These are phyloP conservation scores for Scleromitrula shiraiana DNA, from an alignment of 2,329 filamentous ascomycete species.

Conservation along the genomic window DNA sequence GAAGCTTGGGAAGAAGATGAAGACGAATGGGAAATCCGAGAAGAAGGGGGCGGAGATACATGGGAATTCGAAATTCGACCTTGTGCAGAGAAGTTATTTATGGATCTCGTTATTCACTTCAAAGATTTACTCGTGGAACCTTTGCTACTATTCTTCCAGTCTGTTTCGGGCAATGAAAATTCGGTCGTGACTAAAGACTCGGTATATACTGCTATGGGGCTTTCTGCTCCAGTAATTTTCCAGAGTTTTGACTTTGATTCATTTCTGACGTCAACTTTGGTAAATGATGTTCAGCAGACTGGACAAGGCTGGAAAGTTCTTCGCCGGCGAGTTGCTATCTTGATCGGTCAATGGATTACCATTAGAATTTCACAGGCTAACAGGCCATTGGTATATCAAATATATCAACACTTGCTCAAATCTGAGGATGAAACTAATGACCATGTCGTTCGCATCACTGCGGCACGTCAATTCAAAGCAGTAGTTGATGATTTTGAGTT, in stretches of 20 bases:
- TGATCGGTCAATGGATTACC: conserved; percentile 83
- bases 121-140: conserved; percentile 74
- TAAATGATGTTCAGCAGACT: conserved; percentile 64
- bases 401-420: conserved; percentile 81
- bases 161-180: conserved; percentile 53
- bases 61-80: conserved; percentile 91
- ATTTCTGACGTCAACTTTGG: conserved; percentile 67
- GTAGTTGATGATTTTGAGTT: conserved; percentile 84
- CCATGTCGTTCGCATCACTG: conserved; percentile 83
- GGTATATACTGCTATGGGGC: conserved; percentile 85
- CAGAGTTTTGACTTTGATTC: conserved; percentile 74
- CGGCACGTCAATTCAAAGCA: conserved; percentile 73
- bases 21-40: conserved; percentile 88
- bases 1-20: conserved; percentile 91
- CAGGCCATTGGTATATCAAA: conserved; percentile 71
- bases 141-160: conserved; percentile 73
- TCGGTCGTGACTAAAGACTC: conserved; percentile 86
- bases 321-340: conserved; percentile 77
- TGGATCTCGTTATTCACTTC: conserved; percentile 84
- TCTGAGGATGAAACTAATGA: conserved; percentile 74
- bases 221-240: conserved; percentile 70
- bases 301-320: conserved; percentile 67
- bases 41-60: conserved; percentile 75
- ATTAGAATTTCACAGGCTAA: conserved; percentile 64
- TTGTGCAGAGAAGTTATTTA: conserved; percentile 87